Base-by-base conservation (phyloP, 495 filamentous ascomycete species). In the Aspergillus carlsbadensis region DNA sequence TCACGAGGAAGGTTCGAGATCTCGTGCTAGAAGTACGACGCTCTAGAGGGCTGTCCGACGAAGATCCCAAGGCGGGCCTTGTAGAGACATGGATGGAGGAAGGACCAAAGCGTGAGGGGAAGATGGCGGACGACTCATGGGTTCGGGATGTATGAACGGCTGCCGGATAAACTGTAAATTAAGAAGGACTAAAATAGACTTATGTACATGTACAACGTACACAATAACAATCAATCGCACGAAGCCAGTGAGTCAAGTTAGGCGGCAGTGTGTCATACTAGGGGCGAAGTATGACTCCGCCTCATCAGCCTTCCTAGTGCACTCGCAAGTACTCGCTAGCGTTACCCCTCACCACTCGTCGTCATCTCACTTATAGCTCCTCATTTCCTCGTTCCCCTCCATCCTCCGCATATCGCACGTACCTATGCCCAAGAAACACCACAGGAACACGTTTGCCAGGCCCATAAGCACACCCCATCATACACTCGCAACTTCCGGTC, bases 21-120 rank as follows among this genome's bases (percentile, higher is more conserved):
- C 87, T 91, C 60, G 89, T 98, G 0, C 62, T 93, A 21, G 88
- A 89, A 55, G 80, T 98, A 8, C 76, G 93, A 58, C 77, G 78
- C 50, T 74, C 78, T 24, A 67, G 88, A 52, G 92, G 89, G 1
- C 84, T 86, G 33, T 78, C 86, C 0, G 92, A 96, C 50, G 89
- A 96, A 58, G 89, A 96, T 68, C 82, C 84, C 0, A 86, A 87
- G 64, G 78, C 76, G 0, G 78, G 82, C 6, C 70, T 84, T 17
- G 84, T 79, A 14, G 86, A 88, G 65, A 89, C 85, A 2, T 90
- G 84, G 73, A 69, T 70, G 14, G 65, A 69, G 46, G 85, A 84
- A 53, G 81, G 82, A 2, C 69, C 65, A 1, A 76, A 76, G 63
- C 68, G 75, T 29, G 81, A 85, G 60, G 86, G 85, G 21, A 76